Conservation (phyloP, 1,284 basidiomycete species). For the Ceratobasidium sp. region DNA sequence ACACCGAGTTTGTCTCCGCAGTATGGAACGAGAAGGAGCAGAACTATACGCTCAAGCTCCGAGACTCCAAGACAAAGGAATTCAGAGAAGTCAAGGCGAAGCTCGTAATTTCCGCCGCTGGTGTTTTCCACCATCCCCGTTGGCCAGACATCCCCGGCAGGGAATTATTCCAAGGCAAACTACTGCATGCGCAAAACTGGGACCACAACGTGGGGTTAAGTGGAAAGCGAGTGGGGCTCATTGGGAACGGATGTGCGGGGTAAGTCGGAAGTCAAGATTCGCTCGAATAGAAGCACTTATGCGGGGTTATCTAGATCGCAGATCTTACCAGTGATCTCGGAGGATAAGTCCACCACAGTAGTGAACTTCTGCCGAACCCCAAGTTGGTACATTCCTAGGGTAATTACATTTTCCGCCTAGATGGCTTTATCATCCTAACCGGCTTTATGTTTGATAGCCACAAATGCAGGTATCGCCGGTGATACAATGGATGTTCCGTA, state of each 20-base stretch:
- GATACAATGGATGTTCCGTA: constrained; percentile 21
- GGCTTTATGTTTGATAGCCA: background rate
- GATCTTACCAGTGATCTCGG: constrained; percentile 50
- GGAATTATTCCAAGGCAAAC: constrained; percentile 2
- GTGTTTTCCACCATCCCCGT: constrained; percentile 11
- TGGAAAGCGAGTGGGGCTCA: constrained; percentile 48
- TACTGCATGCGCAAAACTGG: constrained; percentile 16
- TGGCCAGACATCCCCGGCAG: constrained; percentile 31
- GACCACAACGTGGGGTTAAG: constrained; percentile 10
- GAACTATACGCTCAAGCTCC: constrained; percentile 8
- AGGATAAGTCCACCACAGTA: constrained; percentile 17
- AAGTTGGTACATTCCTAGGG: constrained; percentile 59
- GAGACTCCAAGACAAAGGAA: constrained; percentile 2
- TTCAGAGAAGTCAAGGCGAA: background rate
- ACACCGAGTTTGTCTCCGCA: constrained; percentile 23
- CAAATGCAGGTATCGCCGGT: background rate
- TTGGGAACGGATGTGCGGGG: constrained; percentile 64
- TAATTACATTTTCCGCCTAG: constrained; percentile 45
- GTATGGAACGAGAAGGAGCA: constrained; percentile 17
- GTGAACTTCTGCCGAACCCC: constrained; percentile 53
- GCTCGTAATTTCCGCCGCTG: constrained; percentile 16
- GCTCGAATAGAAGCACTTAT: too few species aligned
- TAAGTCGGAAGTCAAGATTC: too few species aligned
- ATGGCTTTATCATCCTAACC: background rate
- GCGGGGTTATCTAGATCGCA: constrained; percentile 50